A percentile compares a stretch with the other conserved stretches of the same genome.
Conservation (phyloP, 2,329 filamentous ascomycete genomes). For the Fusarium oxysporum region DNA sequence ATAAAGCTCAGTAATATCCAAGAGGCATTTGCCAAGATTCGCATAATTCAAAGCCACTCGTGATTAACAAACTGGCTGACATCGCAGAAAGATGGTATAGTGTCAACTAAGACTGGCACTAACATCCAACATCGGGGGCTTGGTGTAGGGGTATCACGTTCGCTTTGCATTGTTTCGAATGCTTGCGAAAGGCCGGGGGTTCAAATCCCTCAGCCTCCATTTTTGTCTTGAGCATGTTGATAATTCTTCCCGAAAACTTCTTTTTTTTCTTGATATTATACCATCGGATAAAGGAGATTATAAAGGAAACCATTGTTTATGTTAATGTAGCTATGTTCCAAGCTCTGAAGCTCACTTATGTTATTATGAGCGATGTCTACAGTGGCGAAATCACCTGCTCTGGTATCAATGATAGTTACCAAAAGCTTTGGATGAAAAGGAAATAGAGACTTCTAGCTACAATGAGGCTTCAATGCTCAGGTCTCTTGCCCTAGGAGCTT, state of each 20-base stretch:
- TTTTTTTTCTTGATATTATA: neutral
- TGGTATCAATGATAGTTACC: neutral
- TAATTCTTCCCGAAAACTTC: too few relatives aligned
- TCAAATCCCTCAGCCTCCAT: conserved; percentile 49
- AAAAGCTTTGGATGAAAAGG: neutral
- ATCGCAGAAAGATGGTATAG: accelerated
- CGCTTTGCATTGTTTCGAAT: conserved; percentile 41
- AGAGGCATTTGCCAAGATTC: neutral
- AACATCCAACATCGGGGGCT: conserved; percentile 32
- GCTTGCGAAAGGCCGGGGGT: conserved; percentile 47
- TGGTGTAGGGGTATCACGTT: conserved; percentile 48
- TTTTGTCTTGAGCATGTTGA: neutral
- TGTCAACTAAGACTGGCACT: accelerated
- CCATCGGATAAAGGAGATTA: neutral
- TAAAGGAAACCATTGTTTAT: neutral
- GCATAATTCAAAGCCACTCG: neutral
- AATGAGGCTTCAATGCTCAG: neutral
- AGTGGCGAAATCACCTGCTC: neutral
- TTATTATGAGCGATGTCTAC: neutral
- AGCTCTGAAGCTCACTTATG: neutral
- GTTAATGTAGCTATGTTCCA: neutral
- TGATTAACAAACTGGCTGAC: too few relatives aligned
- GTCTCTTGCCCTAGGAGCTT: neutral
- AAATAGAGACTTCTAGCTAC: neutral
- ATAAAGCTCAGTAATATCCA: neutral